Evolutionary conservation across 2,329 filamentous ascomycete genomes (phyloP), one percentile per base, ranked within the genome.

Genomic region (Pseudogymnoascus sp.): DNA sequence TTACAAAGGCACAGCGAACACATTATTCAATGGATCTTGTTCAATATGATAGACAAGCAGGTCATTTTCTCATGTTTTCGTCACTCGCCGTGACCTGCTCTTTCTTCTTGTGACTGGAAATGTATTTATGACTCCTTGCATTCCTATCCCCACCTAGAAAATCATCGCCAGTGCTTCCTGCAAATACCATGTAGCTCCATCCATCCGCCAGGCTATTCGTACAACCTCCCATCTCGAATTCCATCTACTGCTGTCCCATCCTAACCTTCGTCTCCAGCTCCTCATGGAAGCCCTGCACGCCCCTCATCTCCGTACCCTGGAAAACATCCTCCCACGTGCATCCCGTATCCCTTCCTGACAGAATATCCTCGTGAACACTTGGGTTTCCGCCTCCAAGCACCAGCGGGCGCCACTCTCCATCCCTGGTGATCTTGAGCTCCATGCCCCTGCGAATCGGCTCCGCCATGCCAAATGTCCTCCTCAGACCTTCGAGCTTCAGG

Each of bases 301-400:
- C 82, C 69, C 86, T 82, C 72, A 84, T 82, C 75, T 93, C 90
- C 68, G 89, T 87, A 63, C 91, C 90, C 18, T 82, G 84, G 73
- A 88, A 97, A 18, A 99, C 85, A 78, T 97, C 94, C 81, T 99
- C 94, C 94, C 94, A 99, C 7, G 81, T 84, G 68, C 96, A 80
- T 69, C 83, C 87, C 28, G 82, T 77, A 73, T 97, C 94, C 70
- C 86, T 79, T 3, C 91, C 92, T 64, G 81, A 82, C 70, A 99
- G 77, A 65, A 99, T 91, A 73, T 97, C 93, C 78, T 91, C 90
- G 77, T 97, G 92, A 59, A 97, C 80, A 9, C 83, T 81, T 57
- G 78, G 66, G 68, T 65, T 75, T 67, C 71, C 77, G 59, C 78
- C 75, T 37, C 86, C 84, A 61, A 96, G 78, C 50, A 83, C 85